Conservation (phyloP, 352 stramenopile species). For the Phytophthora fragariae region DNA sequence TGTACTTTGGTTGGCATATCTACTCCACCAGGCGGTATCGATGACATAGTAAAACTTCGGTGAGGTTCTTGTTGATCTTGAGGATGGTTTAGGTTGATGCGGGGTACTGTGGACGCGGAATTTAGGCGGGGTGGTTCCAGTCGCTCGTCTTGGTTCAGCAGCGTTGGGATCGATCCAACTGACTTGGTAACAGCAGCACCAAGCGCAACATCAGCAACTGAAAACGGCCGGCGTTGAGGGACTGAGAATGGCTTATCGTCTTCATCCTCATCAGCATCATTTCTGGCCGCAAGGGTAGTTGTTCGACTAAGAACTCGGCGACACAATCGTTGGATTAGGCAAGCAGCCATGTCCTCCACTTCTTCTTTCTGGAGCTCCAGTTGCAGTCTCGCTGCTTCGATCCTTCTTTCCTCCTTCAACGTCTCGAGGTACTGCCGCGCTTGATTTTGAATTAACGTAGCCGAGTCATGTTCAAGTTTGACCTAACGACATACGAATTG, state of each 20-base stretch:
- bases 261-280: background rate
- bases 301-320: conserved; percentile 19
- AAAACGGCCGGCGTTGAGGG: conserved; percentile 12
- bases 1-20: background rate
- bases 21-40: conserved; percentile 4
- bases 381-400: conserved; percentile 25
- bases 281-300: background rate
- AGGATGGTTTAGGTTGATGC: conserved; percentile 13
- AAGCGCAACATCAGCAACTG: conserved; percentile 20
- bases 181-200: conserved; percentile 19
- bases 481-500: conserved; percentile 8
- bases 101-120: conserved; percentile 20
- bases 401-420: conserved; percentile 2
- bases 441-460: conserved; percentile 35
- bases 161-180: background rate
- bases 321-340: conserved; percentile 51
- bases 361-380: conserved; percentile 43
- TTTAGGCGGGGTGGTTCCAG: conserved; percentile 16
- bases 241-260: background rate
- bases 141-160: background rate
- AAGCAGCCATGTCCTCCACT: conserved; percentile 52
- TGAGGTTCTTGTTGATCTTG: conserved; percentile 16
- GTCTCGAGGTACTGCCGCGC: conserved; percentile 28
- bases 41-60: conserved; percentile 30
- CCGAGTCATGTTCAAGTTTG: conserved; percentile 32